Conservation (phyloP, 495 filamentous ascomycete species). For the Penicillium alfredii region DNA sequence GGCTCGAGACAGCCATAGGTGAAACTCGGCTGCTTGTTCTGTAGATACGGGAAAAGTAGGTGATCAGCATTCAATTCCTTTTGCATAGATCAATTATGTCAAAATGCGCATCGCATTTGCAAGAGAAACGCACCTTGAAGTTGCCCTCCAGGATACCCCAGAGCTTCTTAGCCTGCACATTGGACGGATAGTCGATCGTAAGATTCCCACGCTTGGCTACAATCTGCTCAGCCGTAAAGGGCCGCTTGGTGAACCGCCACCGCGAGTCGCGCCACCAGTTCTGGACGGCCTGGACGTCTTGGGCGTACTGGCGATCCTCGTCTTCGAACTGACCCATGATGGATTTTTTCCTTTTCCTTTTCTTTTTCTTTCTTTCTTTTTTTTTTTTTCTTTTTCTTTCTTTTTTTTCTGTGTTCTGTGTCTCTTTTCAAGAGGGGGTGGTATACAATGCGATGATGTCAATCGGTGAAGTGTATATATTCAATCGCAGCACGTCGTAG, state of each 20-base stretch:
- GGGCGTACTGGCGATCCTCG: conserved; percentile 73
- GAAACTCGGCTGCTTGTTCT: conserved; percentile 80
- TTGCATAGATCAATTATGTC: neutral
- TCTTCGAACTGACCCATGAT: conserved; percentile 52
- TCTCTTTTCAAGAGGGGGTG: too few relatives aligned
- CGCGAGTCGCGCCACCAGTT: conserved; percentile 89
- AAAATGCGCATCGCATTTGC: neutral
- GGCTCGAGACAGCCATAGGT: conserved; percentile 97
- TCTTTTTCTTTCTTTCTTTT: too few relatives aligned
- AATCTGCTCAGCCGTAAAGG: conserved; percentile 95
- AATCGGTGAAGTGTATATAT: conserved; percentile 12
- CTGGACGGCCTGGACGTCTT: conserved; percentile 82
- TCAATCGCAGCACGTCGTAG: too few relatives aligned
- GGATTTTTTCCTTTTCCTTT: too few relatives aligned
- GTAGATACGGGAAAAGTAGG: conserved; percentile 3
- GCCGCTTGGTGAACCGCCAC: conserved; percentile 88
- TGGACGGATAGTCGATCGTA: conserved; percentile 88
- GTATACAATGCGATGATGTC: conserved; percentile 8
- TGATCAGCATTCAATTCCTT: neutral
- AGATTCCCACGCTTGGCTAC: conserved; percentile 89
- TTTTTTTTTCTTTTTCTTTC: too few relatives aligned
- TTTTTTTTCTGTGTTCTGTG: too few relatives aligned
- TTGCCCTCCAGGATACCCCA: conserved; percentile 83
- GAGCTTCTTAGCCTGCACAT: conserved; percentile 83
- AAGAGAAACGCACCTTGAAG: conserved; percentile 59